Conservation (phyloP, 257 asterid genomes). For the Cynanchum wilfordii region DNA sequence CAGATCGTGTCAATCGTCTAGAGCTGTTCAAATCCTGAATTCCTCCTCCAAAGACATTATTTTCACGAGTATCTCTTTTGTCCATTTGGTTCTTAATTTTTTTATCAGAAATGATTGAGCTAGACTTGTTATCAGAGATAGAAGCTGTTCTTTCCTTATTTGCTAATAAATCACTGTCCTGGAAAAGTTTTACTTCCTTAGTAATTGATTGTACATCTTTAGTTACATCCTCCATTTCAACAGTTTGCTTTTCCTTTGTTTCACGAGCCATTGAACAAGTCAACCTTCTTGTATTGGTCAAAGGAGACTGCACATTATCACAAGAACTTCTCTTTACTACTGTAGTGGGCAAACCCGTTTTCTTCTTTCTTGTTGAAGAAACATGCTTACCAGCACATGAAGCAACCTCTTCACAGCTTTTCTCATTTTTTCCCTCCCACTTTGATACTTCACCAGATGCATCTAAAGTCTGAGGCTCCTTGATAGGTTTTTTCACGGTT, state of each 20-base stretch:
- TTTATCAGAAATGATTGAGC: constrained; percentile 2
- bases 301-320: not conserved
- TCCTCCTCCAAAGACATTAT: constrained; percentile 6
- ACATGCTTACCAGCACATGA: not conserved
- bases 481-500: constrained; percentile 18
- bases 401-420: not conserved
- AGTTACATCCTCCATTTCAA: constrained; percentile 14
- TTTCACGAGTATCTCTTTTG: constrained; percentile 12
- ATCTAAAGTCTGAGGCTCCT: constrained; percentile 17
- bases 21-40: constrained; percentile 2
- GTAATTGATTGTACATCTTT: constrained; percentile 4
- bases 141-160: constrained; percentile 15
- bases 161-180: constrained; percentile 8
- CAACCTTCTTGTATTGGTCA: constrained; percentile 23
- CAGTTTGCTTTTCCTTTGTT: constrained; percentile 17
- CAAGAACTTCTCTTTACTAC: constrained; percentile 1
- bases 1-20: constrained; percentile 36
- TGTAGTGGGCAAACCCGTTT: constrained; percentile 18
- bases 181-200: not conserved
- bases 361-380: constrained; percentile 18
- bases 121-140: constrained; percentile 12
- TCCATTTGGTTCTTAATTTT: constrained; percentile 2
- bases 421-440: not conserved
- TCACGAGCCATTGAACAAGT: constrained; percentile 32
- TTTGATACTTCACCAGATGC: constrained; percentile 13